Percentiles rank a stretch among this genome's conserved stretches.
Evolutionary conservation across 371 early-diverging fungal genomes (phyloP).

Genomic region (Mucor piriformis): DNA sequence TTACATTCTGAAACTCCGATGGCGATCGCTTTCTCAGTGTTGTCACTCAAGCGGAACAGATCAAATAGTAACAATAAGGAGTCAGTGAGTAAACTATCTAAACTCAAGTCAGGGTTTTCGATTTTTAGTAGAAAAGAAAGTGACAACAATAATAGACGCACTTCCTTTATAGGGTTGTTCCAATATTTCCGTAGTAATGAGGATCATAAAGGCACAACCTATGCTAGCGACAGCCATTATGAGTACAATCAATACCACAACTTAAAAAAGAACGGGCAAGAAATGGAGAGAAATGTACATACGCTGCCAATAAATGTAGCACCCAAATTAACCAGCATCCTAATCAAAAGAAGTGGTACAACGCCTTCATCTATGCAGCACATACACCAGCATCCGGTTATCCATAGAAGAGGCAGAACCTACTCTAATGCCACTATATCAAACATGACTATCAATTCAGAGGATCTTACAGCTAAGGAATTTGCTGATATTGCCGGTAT

Average conservation of each 20-base stretch:
- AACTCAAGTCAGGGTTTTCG: conserved; percentile 27
- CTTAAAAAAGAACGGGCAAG: not conserved
- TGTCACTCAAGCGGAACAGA: conserved; percentile 31
- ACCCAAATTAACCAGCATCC: conserved; percentile 9
- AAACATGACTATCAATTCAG: conserved; percentile 51
- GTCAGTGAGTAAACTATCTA: conserved; percentile 24
- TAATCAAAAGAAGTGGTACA: conserved; percentile 14
- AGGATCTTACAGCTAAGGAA: conserved; percentile 50
- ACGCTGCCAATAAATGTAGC: conserved; percentile 3
- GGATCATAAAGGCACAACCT: not conserved
- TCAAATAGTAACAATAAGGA: conserved; percentile 21
- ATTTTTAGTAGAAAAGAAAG: conserved; percentile 16
- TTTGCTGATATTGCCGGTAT: conserved; percentile 54
- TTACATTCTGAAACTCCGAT: conserved; percentile 5
- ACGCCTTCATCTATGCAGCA: not conserved
- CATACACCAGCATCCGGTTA: not conserved
- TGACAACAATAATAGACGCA: not conserved
- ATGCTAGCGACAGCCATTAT: conserved; percentile 14
- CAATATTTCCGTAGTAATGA: conserved; percentile 19
- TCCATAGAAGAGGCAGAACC: not conserved
- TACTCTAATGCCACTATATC: conserved; percentile 32
- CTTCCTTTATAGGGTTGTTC: conserved; percentile 13
- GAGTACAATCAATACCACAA: conserved; percentile 13
- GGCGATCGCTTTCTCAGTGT: conserved; percentile 26
- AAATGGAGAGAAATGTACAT: conserved; percentile 13